Evolutionary conservation across 2,329 filamentous ascomycete genomes (phyloP).

Genomic region (Erysiphe pulchra): DNA sequence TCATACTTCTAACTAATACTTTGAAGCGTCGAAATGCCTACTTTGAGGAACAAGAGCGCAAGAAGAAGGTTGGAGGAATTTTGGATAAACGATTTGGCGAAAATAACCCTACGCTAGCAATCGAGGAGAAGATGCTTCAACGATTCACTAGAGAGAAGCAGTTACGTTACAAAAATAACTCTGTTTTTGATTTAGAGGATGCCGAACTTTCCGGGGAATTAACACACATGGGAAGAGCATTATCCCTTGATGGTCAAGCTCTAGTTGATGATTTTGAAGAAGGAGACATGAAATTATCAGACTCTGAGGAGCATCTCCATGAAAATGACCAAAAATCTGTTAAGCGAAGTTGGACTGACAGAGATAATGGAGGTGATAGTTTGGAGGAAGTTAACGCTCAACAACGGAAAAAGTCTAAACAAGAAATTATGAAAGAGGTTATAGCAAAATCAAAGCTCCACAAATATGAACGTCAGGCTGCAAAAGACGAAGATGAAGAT

Average conservation of each 20-base stretch:
- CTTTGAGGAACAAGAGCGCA: conserved; percentile 46
- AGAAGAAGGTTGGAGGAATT: conserved; percentile 80
- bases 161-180: conserved; percentile 46
- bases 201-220: conserved; percentile 41
- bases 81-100: conserved; percentile 88
- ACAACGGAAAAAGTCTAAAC: conserved; percentile 77
- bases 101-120: conserved; percentile 77
- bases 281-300: conserved; percentile 34
- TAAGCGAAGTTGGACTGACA: conserved; percentile 22
- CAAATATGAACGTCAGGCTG: conserved; percentile 81
- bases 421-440: conserved; percentile 93
- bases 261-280: conserved; percentile 55
- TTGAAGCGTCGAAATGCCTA: conserved; percentile 6
- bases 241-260: conserved; percentile 32
- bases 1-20: conserved; percentile 2
- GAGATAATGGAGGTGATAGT: conserved; percentile 22
- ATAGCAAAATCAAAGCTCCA: conserved; percentile 92
- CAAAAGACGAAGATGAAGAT: conserved; percentile 83
- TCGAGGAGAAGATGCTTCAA: conserved; percentile 77
- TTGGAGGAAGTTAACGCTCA: conserved; percentile 31
- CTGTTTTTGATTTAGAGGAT: conserved; percentile 78
- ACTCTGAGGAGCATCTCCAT: conserved; percentile 29
- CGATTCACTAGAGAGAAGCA: conserved; percentile 78
- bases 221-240: conserved; percentile 59
- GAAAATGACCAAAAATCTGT: conserved; percentile 26